A percentile compares a stretch with the other conserved stretches of the same genome.
Evolutionary conservation across 768 basidiomycete genomes (phyloP).

Genomic region (Trametes cingulata): DNA sequence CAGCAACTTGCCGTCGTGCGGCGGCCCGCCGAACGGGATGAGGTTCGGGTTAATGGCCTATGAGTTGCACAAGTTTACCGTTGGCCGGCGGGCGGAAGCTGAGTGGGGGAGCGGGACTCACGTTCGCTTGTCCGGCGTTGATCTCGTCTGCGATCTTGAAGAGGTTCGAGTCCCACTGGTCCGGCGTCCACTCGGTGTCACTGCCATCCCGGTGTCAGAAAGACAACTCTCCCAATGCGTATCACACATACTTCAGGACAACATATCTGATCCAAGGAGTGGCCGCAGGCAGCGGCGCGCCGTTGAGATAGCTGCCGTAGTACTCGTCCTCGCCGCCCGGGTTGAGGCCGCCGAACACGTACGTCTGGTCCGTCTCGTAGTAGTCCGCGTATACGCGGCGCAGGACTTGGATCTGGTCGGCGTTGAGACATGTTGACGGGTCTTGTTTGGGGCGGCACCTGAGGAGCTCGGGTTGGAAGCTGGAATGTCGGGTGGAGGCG

Average conservation of each 20-base stretch:
- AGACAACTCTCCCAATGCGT: neutral
- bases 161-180: slow-evolving; percentile 17
- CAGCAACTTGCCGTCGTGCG: slow-evolving; percentile 26
- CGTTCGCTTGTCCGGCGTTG: slow-evolving; percentile 23
- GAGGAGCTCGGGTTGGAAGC: slow-evolving; percentile 30
- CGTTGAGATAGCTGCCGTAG: too few relatives aligned
- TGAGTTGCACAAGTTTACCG: slow-evolving; percentile 3
- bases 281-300: neutral
- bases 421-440: slow-evolving; percentile 26
- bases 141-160: slow-evolving; percentile 21
- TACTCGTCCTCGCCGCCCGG: slow-evolving; percentile 26
- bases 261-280: slow-evolving; percentile 17
- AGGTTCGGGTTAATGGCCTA: slow-evolving; percentile 19
- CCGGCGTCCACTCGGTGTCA: slow-evolving; percentile 21
- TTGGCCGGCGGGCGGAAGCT: slow-evolving; percentile 26
- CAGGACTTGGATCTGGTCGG: slow-evolving; percentile 28
- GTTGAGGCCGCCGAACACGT: slow-evolving; percentile 26
- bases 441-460: slow-evolving; percentile 23
- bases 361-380: slow-evolving; percentile 25
- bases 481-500: neutral
- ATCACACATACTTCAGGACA: slow-evolving; percentile 19
- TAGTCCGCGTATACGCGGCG: slow-evolving; percentile 24
- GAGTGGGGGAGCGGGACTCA: neutral
- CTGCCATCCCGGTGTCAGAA: slow-evolving; percentile 5
- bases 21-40: slow-evolving; percentile 16